phyloP scores from a whole-genome alignment of 75 land plant species.

The Cryptomeria japonica region DNA sequence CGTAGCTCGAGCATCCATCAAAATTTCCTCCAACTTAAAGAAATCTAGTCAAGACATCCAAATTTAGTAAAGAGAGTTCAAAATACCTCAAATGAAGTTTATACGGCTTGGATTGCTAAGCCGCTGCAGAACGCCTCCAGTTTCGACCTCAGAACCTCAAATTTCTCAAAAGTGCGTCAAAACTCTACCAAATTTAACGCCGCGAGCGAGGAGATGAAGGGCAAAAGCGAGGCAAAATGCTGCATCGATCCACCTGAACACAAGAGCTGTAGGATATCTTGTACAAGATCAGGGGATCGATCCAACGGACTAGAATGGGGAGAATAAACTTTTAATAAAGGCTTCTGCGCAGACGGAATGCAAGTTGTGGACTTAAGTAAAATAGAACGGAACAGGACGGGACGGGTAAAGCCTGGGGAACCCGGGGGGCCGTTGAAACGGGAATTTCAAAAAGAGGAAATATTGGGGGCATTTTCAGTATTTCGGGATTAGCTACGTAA shows the following conservation, averaged over 20 bases:
- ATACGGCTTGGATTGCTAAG: not conserved
- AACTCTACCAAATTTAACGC: not conserved
- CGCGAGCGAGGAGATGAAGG: not conserved
- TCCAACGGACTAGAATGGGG: not conserved
- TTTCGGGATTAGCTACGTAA: not conserved
- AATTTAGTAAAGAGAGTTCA: not conserved
- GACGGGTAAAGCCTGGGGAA: not conserved
- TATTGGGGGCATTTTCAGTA: not conserved
- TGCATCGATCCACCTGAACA: not conserved
- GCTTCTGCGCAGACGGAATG: not conserved
- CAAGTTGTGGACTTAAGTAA: not conserved
- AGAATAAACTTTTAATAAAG: constrained; percentile 1
- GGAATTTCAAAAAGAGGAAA: not conserved
- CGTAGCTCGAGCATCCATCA: not conserved
- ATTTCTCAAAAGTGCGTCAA: not conserved
- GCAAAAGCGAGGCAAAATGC: not conserved
- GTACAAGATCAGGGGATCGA: not conserved
- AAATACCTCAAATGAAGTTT: not conserved
- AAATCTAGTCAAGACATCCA: not conserved
- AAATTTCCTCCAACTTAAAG: not conserved
- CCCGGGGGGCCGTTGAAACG: not conserved
- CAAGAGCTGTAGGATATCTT: not conserved
- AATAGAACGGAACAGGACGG: not conserved
- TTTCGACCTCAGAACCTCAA: not conserved
- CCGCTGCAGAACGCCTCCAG: not conserved